Evolutionary conservation across 2,329 filamentous ascomycete species (phyloP), one percentile per base, ranked within the genome.

Genomic region (Colletotrichum destructivum): DNA sequence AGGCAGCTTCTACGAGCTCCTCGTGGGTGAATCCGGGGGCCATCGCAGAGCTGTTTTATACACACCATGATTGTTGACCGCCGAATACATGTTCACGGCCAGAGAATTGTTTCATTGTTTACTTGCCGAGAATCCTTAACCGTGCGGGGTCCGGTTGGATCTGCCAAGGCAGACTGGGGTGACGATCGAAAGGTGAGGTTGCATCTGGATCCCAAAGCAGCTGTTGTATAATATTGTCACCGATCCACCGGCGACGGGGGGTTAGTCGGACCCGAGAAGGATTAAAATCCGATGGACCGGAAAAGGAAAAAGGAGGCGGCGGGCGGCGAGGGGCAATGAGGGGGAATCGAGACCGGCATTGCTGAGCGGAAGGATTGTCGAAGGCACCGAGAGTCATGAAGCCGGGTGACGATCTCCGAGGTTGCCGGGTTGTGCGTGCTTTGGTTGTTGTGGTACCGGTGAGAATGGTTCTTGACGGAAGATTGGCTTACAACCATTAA

Each of bases 211-310:
- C 52, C 51, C 51, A 51, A 38, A 4, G 3, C 26, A 35, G 18
- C 2, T n/a, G n/a, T 26, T 35, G 57, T 21, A 18, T n/a, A 4
- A 4, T n/a, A n/a, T 15, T 13, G n/a, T 23, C 21, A 18, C n/a
- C n/a, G 15, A 21, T 38, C 21, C 13, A 6, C 47, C 49, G n/a
- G 18, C 18, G 46, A 3, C 18, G 15, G 16, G 51, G 3, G 31
- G 26, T 31, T 26, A 35, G 21, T 15, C 2, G 15, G 9, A 40
- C 26, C n/a, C n/a, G 56, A 16, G 62, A 38, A 65, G 56, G 49
- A 52, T 56, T 49, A 47, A 31, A 66, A 57, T 62, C 62, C 42
- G 49, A 31, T 13, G 40, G 4, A 3, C 8, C 62, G 62, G 62
- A 71, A 57, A 66, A 66, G 49, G 11, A 26, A n/a, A 13, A 18